These are phyloP conservation scores for Pestalotiopsis sp. DNA, from an alignment of 2,329 filamentous ascomycete species.

Conservation along the genomic window DNA sequence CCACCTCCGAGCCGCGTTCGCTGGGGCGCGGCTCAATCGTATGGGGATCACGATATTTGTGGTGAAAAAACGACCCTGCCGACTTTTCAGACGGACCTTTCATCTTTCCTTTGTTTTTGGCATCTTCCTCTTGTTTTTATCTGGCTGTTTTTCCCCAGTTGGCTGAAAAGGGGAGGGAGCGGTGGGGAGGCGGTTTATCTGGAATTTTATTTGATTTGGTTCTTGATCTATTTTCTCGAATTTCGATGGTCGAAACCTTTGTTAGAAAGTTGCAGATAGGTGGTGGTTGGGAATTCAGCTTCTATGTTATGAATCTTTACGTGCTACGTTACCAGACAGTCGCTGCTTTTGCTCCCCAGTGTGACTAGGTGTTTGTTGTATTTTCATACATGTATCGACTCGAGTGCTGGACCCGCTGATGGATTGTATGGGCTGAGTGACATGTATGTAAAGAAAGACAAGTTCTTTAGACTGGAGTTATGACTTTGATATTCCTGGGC, in stretches of 20 bases:
- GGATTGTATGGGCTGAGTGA: no score
- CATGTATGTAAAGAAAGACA: no score
- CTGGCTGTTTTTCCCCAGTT: neutral
- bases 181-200: neutral
- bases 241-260: neutral
- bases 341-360: neutral
- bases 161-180: neutral
- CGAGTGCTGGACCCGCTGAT: no score
- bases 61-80: conserved; percentile 9
- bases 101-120: conserved; percentile 13
- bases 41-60: conserved; percentile 7
- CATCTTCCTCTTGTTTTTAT: neutral
- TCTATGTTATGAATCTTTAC: neutral
- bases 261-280: neutral
- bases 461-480: no score
- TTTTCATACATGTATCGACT: no score
- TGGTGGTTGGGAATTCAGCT: neutral
- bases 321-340: neutral
- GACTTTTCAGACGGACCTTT: conserved; percentile 9
- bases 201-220: neutral
- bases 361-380: no score
- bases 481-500: no score
- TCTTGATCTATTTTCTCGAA: conserved; percentile 1
- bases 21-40: neutral
- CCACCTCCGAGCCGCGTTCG: neutral